Percentiles rank a stretch among this genome's conserved stretches.
Conservation (phyloP, 768 basidiomycete genomes). For the Boletus edulis region DNA sequence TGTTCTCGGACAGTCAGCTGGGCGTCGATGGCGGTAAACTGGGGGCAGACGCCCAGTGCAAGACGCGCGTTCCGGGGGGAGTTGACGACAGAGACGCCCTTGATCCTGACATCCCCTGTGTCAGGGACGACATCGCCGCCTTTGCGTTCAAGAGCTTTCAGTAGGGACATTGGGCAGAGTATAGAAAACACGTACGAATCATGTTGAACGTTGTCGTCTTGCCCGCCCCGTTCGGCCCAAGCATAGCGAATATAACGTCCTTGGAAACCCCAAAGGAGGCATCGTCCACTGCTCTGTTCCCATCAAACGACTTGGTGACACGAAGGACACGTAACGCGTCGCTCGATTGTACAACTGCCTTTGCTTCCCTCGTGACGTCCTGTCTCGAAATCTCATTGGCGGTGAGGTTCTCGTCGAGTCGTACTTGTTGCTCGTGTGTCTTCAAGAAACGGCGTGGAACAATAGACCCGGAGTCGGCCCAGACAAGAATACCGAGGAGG, state of each 20-base stretch:
- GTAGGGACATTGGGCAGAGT: neutral
- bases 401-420: conserved; percentile 11
- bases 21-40: conserved; percentile 79
- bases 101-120: conserved; percentile 65
- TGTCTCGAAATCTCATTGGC: conserved; percentile 27
- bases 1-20: conserved; percentile 80
- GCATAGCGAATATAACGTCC: conserved; percentile 66
- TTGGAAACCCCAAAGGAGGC: conserved; percentile 65
- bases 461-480: conserved; percentile 67
- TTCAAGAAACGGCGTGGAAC: conserved; percentile 38
- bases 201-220: conserved; percentile 83
- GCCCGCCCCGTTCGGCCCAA: conserved; percentile 83
- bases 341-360: conserved; percentile 42
- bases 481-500: conserved; percentile 63
- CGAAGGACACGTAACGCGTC: conserved; percentile 63
- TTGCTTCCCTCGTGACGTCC: conserved; percentile 58
- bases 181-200: conserved; percentile 51
- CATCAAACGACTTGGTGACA: conserved; percentile 59
- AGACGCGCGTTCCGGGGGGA: conserved; percentile 63
- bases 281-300: conserved; percentile 64
- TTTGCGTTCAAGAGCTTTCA: conserved; percentile 22
- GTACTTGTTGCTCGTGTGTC: conserved; percentile 13
- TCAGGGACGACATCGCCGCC: conserved; percentile 70
- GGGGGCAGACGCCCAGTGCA: conserved; percentile 78
- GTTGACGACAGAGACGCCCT: conserved; percentile 62